Conservation (phyloP, 768 basidiomycete genomes). For the Phylloporus sp. region DNA sequence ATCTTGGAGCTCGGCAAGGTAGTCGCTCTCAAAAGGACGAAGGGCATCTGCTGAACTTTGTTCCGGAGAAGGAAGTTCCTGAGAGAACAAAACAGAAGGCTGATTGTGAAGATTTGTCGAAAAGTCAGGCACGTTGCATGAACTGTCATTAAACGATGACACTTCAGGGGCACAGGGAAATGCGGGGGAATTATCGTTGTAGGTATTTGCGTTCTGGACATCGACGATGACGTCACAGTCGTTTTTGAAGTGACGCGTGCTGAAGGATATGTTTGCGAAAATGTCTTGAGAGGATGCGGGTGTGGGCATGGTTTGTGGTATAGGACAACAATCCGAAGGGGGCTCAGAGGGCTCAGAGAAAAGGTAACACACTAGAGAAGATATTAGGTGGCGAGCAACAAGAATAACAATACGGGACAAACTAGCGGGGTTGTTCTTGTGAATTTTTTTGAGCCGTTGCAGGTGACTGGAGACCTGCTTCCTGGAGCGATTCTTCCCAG, state of each 20-base stretch:
- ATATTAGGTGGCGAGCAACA: neutral
- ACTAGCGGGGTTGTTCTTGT: slow-evolving; percentile 32
- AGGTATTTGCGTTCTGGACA: slow-evolving; percentile 2
- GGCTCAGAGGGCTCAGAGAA: slow-evolving; percentile 23
- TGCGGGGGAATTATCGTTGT: neutral
- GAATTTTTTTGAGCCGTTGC: slow-evolving; percentile 34
- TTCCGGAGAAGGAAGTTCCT: slow-evolving; percentile 9
- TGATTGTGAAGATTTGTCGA: slow-evolving; percentile 8
- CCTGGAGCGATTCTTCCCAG: slow-evolving; percentile 36
- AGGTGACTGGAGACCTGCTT: slow-evolving; percentile 41
- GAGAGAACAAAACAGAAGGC: slow-evolving; percentile 2
- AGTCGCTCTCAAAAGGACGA: slow-evolving; percentile 3
- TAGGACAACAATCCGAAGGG: slow-evolving; percentile 10
- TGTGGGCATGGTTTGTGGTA: neutral
- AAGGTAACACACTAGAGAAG: slow-evolving; percentile 19
- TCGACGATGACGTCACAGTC: slow-evolving; percentile 7
- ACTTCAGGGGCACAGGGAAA: slow-evolving; percentile 7
- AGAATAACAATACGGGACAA: slow-evolving; percentile 11
- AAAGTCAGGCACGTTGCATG: slow-evolving; percentile 1
- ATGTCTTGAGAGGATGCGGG: slow-evolving; percentile 10
- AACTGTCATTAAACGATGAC: neutral
- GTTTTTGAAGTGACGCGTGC: slow-evolving; percentile 12
- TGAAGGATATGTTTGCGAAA: slow-evolving; percentile 4
- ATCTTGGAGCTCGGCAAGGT: slow-evolving; percentile 14
- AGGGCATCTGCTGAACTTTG: neutral